Conservation (phyloP, 192 early-diverging fungal species). For the Fimicolochytrium jonesii region DNA sequence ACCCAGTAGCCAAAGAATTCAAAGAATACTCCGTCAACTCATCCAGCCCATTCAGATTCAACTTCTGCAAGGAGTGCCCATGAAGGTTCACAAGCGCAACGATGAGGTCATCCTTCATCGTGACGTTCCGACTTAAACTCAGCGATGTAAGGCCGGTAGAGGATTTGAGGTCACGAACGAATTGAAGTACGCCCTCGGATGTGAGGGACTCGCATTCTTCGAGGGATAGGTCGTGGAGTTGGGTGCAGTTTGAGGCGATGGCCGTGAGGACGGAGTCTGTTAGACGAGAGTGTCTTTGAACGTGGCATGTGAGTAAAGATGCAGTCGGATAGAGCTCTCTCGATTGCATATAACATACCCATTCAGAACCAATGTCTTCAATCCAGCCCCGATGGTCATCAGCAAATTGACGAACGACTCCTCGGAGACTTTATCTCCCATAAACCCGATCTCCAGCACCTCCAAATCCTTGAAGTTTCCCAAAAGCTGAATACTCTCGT, state of each 20-base stretch:
- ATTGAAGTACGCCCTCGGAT: slow-evolving; percentile 45
- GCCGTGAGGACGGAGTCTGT: slow-evolving; percentile 52
- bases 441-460: slow-evolving; percentile 36
- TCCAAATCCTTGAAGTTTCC: slow-evolving; percentile 32
- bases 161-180: slow-evolving; percentile 40
- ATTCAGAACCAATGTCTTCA: slow-evolving; percentile 49
- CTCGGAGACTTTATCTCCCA: slow-evolving; percentile 43
- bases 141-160: slow-evolving; percentile 44
- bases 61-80: slow-evolving; percentile 42
- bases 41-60: slow-evolving; percentile 72
- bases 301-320: not conserved
- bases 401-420: slow-evolving; percentile 44
- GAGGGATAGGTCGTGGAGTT: slow-evolving; percentile 60
- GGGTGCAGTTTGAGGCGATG: slow-evolving; percentile 51
- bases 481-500: slow-evolving; percentile 43
- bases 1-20: slow-evolving; percentile 36
- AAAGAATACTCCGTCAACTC: slow-evolving; percentile 56
- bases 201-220: slow-evolving; percentile 59
- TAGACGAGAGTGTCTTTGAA: slow-evolving; percentile 32
- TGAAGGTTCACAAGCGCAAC: slow-evolving; percentile 56
- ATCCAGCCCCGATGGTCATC: slow-evolving; percentile 34
- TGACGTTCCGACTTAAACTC: slow-evolving; percentile 59
- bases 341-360: too few relatives aligned
- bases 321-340: slow-evolving; percentile 8
- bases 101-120: slow-evolving; percentile 60